Evolutionary conservation across 1,139 yeast genomes (phyloP), one percentile per base, ranked within the genome.

Genomic region (Nematodospora anomalae): DNA sequence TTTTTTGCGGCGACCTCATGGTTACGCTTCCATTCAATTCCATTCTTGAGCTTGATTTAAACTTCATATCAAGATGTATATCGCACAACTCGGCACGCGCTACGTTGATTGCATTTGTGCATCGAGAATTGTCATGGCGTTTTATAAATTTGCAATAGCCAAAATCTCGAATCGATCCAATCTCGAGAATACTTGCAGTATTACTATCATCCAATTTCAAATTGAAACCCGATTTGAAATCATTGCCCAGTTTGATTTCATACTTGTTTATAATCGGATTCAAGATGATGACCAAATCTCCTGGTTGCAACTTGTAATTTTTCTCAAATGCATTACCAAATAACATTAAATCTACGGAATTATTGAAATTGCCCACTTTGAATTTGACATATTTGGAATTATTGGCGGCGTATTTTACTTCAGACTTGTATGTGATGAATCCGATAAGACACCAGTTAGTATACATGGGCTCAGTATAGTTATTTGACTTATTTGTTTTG

Each of bases 371-470:
- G 0, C 96, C 86, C 2, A 92, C 50, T 1, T 76, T 71, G 6
- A 90, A 42, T 45, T 74, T 76, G 49, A 86, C 64, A 50, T 68
- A 90, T 50, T 80, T 85, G 5, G 69, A 44, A 16, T 55, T 58
- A 13, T 49, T 49, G 3, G 52, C 59, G 3, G 67, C 60, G n/a
- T 62, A 54, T 43, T 67, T 70, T 1, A 83, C 36, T 5, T 70
- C 75, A 3, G 79, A 64, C 52, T 88, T 89, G 23, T 58, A 54
- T 4, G 79, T 66, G 0, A 90, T 65, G 6, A 85, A 71, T 1
- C 95, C 97, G 16, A 82, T 54, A 7, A 83, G 72, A 15, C 83
- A 80, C 83, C 87, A 89, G 52, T 90, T 89, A 10, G 82, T 61
- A 49, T 80, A 82, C 23, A 66, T 61, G 0, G 96, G 96, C 35